Base-by-base conservation (phyloP, 2,329 filamentous ascomycete genomes). In the Colletotrichum tamarilloi region DNA sequence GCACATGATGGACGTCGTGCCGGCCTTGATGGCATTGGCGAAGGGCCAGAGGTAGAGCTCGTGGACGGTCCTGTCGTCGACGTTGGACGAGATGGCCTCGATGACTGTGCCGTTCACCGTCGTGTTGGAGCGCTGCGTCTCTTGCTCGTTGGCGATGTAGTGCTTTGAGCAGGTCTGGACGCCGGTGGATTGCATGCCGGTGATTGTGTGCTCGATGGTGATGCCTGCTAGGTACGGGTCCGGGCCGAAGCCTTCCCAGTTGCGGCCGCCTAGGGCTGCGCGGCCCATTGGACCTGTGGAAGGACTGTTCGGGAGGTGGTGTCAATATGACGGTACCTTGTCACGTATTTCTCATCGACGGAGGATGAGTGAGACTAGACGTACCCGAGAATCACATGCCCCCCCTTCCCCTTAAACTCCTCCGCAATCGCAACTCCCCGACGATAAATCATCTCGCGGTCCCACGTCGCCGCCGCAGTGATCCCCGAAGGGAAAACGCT, bases 391-490 rank as follows among this genome's bases (percentile, higher is more conserved):
- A 49, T 22, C 3, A n/a, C 42, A 2, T 66, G 63, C 4, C 52
- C 53, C 4, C 94, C 94, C 81, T 95, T 95, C 63, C 84, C 91
- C 68, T 86, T 87, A 78, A 94, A 92, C 79, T 96, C 94, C 46
- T 86, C 83, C 3, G 93, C 94, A 88, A 95, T 92, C 52, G 92
- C 91, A 73, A 89, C 82, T 26, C 92, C 93, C 46, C 93, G 89
- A 42, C 86, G 85, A 77, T 92, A 92, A 67, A 93, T 90, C 49
- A 95, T 85, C 24, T 87, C 83, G 60, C 90, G 89, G 78, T 93
- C 91, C 89, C 92, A 95, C 1, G 93, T 93, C 0, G 93, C 92
- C 6, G 92, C 93, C 11, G 92, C 88, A 65, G 92, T 94, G 72
- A 94, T 85, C 56, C 92, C 93, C 1, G 92, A 90, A 0, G 93